phyloP scores from a whole-genome alignment of 345 rosid genomes.

The Eucalyptus guilfoylei region DNA sequence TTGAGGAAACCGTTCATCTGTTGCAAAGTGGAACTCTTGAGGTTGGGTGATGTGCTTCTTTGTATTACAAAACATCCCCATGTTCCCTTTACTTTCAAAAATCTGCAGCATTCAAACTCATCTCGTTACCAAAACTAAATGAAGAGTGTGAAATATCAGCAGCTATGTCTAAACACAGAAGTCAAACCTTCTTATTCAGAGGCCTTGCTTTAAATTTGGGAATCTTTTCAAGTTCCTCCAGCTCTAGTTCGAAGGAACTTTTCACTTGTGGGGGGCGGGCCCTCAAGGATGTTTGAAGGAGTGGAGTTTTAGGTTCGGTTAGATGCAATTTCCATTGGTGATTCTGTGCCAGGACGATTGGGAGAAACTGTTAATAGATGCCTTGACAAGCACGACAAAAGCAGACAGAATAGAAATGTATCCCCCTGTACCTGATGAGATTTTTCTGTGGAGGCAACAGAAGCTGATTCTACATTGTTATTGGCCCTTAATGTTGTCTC shows the following conservation, averaged over 20 bases:
- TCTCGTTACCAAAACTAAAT: background rate
- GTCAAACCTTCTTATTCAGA: slow-evolving; percentile 75
- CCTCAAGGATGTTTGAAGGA: slow-evolving; percentile 76
- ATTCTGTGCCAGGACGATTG: slow-evolving; percentile 15
- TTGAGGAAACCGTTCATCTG: slow-evolving; percentile 74
- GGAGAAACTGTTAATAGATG: background rate
- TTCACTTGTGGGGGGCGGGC: slow-evolving; percentile 76
- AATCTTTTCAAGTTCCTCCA: slow-evolving; percentile 79
- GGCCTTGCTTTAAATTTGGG: slow-evolving; percentile 97
- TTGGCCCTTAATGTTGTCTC: slow-evolving; percentile 73
- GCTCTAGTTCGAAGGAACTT: slow-evolving; percentile 76
- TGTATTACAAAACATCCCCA: slow-evolving; percentile 65
- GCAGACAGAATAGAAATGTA: background rate
- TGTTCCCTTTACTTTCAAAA: slow-evolving; percentile 90
- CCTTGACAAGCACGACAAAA: background rate
- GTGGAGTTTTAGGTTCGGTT: slow-evolving; percentile 72
- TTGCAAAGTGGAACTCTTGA: slow-evolving; percentile 86
- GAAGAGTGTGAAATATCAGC: background rate
- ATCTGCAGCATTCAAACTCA: slow-evolving; percentile 30
- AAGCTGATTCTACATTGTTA: slow-evolving; percentile 73
- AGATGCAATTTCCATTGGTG: slow-evolving; percentile 53
- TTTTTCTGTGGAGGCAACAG: slow-evolving; percentile 64
- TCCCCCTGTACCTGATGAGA: slow-evolving; percentile 43
- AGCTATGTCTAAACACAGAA: background rate
- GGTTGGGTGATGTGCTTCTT: slow-evolving; percentile 77